Evolutionary conservation across 2,329 filamentous ascomycete species (phyloP).

Genomic region (Botryotinia convoluta): DNA sequence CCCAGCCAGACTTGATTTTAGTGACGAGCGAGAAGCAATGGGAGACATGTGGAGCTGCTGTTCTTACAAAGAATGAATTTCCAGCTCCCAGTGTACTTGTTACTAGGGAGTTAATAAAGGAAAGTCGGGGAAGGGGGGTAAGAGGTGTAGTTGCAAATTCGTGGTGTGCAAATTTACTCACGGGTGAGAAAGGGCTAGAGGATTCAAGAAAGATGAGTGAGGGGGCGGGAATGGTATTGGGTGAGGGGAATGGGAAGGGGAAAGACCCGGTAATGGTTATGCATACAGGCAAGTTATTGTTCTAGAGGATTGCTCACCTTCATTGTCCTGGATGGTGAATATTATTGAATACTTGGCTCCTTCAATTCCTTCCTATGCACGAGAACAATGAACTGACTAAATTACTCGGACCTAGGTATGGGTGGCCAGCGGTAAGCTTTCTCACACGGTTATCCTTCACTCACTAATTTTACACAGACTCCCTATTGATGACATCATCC

Average conservation of each 20-base stretch:
- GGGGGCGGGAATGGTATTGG: background rate
- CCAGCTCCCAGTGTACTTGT: constrained; percentile 93
- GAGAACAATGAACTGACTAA: background rate
- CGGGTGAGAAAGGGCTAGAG: background rate
- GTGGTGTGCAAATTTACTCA: background rate
- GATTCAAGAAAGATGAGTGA: constrained; percentile 1
- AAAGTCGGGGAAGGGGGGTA: background rate
- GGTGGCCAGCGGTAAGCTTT: background rate
- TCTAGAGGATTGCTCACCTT: background rate
- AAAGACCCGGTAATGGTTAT: background rate
- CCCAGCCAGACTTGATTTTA: constrained; percentile 2
- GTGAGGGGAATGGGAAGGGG: background rate
- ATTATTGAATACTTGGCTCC: background rate
- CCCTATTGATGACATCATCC: constrained; percentile 4
- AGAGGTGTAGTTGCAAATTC: background rate
- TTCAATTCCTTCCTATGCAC: background rate
- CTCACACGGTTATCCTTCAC: background rate
- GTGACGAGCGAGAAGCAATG: background rate
- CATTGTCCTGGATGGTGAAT: background rate
- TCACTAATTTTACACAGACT: background rate
- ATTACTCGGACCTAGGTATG: background rate
- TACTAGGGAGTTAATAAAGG: constrained; percentile 68
- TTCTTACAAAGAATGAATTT: constrained; percentile 98
- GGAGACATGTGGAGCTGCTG: constrained; percentile 56
- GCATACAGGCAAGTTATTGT: background rate